Base-by-base conservation (phyloP, 1,139 yeast genomes). In the Kodamaea fungicola region DNA sequence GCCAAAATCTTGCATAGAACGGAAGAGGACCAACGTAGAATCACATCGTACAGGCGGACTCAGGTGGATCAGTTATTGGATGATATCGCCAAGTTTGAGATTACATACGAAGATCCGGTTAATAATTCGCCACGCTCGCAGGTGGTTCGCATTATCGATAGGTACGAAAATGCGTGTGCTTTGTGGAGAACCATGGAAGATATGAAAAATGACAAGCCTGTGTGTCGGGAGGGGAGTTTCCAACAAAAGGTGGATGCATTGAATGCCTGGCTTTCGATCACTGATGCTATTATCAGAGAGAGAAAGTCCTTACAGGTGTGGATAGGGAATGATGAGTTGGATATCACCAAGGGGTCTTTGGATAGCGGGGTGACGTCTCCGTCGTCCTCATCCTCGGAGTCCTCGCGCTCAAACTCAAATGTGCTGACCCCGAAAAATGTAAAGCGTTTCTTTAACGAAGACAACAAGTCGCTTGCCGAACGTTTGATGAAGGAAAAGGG, bases 401-500 rank as follows among this genome's bases (percentile, higher is more conserved):
- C 55, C 8, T 47, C 54, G 10, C 46, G 54, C 2, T 43, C 55
- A 25, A 66, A 74, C 12, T 67, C 78, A 0, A 49, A 61, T 32
- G 55, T 60, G 55, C 58, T 13, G 43, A 57, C 44, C 8, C 44
- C 25, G 8, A 55, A 55, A 30, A 55, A 49, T 24, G 61, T 62
- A 3, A 60, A 64, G 39, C 58, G 74, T 29, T 68, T 79, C 25
- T 76, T 76, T 45, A 74, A 76, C 44, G 83, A 79, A 45, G 80
- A 80, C 42, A 67, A 64, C 44, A 71, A 77, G 41, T 77, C 90
- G 0, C 78, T 92, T 51, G 96, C 95, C 2, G 97, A 92, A 51
- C 74, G 85, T 39, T 74, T 89, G 37, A 72, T 90, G 71, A 89
- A 87, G 50, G 96, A 88, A 49, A 87, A 87, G 49, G 95, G 87